Evolutionary conservation across 1,284 basidiomycete genomes (phyloP).

Genomic region (Cryptococcus amylolentus): DNA sequence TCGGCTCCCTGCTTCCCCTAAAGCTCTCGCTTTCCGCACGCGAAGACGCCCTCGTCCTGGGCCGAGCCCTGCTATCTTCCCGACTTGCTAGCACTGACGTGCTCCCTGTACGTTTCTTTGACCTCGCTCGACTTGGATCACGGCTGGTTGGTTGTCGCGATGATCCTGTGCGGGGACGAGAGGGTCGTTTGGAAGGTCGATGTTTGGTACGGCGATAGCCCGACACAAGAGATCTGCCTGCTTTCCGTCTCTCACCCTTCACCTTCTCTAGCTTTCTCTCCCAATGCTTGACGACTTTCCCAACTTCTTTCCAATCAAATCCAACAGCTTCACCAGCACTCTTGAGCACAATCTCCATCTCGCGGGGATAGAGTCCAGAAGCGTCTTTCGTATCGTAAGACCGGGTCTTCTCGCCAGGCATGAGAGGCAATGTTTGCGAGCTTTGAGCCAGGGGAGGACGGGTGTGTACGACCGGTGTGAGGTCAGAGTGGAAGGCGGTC

Average conservation of each 20-base stretch:
- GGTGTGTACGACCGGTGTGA: not conserved
- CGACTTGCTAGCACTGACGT: not conserved
- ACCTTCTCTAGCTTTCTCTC: constrained; percentile 31
- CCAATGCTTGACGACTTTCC: constrained; percentile 24
- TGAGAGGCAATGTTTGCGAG: constrained; percentile 27
- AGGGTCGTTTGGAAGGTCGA: not conserved
- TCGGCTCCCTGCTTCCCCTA: not conserved
- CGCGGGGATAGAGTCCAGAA: constrained; percentile 25
- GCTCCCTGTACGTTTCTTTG: no score
- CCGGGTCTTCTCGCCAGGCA: constrained; percentile 34
- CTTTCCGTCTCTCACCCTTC: not conserved
- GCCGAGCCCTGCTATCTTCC: not conserved
- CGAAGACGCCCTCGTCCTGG: not conserved
- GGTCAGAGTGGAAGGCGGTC: constrained; percentile 16
- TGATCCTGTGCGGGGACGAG: no score
- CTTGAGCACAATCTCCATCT: constrained; percentile 24
- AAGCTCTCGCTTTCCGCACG: no score
- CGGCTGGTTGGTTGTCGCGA: no score
- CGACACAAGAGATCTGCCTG: not conserved
- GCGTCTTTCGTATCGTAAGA: constrained; percentile 29
- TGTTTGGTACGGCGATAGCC: not conserved
- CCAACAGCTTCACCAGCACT: constrained; percentile 32
- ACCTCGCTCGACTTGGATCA: no score
- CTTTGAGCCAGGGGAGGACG: not conserved
- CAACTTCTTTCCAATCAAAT: constrained; percentile 20